A percentile compares a stretch with the other conserved stretches of the same genome.
Evolutionary conservation across 2,329 filamentous ascomycete species (phyloP).

Genomic region (Hansfordia pulvinata): DNA sequence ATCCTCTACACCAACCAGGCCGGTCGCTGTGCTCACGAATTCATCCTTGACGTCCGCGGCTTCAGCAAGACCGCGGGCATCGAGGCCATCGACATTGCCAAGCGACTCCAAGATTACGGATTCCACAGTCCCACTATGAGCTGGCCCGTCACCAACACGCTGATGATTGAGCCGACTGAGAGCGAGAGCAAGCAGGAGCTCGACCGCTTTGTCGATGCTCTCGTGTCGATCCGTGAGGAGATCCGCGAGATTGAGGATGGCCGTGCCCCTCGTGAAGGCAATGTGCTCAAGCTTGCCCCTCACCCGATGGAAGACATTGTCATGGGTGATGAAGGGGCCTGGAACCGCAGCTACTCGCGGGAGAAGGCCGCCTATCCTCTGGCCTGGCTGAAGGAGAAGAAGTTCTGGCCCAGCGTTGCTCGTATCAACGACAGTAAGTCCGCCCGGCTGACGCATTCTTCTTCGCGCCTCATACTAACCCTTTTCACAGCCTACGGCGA

Average conservation of each 20-base stretch:
- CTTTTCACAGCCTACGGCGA: slow-evolving; percentile 62
- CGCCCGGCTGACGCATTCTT: neutral
- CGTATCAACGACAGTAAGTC: slow-evolving; percentile 75
- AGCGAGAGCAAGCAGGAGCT: slow-evolving; percentile 86
- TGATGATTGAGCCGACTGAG: slow-evolving; percentile 97
- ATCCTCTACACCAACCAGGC: slow-evolving; percentile 90
- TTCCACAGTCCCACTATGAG: slow-evolving; percentile 97
- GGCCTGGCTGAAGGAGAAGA: slow-evolving; percentile 77
- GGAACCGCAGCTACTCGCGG: slow-evolving; percentile 70
- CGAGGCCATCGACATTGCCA: slow-evolving; percentile 90
- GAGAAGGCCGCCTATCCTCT: slow-evolving; percentile 82
- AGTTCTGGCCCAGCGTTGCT: slow-evolving; percentile 88
- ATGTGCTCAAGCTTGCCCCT: slow-evolving; percentile 80
- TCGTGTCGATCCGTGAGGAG: slow-evolving; percentile 76
- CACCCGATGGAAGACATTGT: slow-evolving; percentile 77
- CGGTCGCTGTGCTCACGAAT: slow-evolving; percentile 88
- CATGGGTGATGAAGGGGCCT: slow-evolving; percentile 44
- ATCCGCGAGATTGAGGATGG: slow-evolving; percentile 77
- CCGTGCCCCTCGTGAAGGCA: slow-evolving; percentile 57
- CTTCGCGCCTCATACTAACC: neutral
- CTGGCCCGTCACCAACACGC: slow-evolving; percentile 86
- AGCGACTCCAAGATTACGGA: slow-evolving; percentile 91
- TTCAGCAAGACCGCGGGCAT: slow-evolving; percentile 76
- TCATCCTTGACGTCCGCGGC: slow-evolving; percentile 78
- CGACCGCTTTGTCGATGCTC: slow-evolving; percentile 81